These are phyloP conservation scores for Nicotiana sylvestris DNA, from an alignment of 257 asterid genomes.

Conservation along the genomic window DNA sequence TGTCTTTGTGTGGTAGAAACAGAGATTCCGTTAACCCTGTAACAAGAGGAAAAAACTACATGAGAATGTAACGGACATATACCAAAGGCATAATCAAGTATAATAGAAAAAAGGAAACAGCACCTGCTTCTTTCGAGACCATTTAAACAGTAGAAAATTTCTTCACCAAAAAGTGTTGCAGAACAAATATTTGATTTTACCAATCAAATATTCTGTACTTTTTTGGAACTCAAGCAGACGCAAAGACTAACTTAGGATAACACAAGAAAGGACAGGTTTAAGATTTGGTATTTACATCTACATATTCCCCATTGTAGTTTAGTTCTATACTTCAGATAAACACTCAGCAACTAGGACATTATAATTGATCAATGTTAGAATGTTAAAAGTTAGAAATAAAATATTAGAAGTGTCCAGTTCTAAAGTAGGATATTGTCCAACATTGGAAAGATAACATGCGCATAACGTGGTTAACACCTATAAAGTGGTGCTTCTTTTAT, in stretches of 20 bases:
- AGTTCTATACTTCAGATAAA: background rate
- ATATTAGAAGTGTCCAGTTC: background rate
- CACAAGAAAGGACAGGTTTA: background rate
- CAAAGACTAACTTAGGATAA: background rate
- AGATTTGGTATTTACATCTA: background rate
- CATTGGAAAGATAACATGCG: background rate
- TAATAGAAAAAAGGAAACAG: background rate
- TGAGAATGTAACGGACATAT: background rate
- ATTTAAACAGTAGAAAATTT: background rate
- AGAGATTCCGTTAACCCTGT: constrained; percentile 94
- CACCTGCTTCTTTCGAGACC: background rate
- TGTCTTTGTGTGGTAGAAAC: constrained; percentile 84
- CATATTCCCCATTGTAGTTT: background rate
- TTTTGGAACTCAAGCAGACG: background rate
- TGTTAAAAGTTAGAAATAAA: background rate
- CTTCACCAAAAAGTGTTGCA: background rate
- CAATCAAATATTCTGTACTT: background rate
- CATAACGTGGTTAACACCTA: background rate
- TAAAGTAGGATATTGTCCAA: background rate
- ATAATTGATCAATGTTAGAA: background rate
- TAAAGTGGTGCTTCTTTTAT: background rate
- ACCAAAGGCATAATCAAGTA: background rate
- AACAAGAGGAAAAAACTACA: constrained; percentile 18
- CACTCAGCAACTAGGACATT: background rate
- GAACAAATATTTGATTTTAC: background rate